phyloP scores from a whole-genome alignment of 2,329 filamentous ascomycete genomes.

The Chrysosporium queenslandicum region DNA sequence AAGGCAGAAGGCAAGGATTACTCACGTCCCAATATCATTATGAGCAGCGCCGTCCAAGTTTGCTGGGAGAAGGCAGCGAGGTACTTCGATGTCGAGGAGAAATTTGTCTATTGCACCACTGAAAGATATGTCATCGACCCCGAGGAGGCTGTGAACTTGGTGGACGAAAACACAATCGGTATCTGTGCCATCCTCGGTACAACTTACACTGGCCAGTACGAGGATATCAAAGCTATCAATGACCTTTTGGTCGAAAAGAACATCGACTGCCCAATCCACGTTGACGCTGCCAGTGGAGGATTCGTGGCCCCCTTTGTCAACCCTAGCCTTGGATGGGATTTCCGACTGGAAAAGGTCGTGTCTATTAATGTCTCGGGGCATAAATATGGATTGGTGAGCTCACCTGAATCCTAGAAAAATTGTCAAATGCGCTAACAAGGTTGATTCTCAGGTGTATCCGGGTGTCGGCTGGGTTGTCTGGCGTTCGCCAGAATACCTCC shows the following conservation, averaged over 20 bases:
- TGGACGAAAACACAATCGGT: slow-evolving; percentile 69
- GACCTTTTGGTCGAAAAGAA: slow-evolving; percentile 66
- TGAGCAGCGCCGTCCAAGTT: slow-evolving; percentile 92
- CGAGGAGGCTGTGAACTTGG: slow-evolving; percentile 49
- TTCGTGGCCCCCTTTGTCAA: slow-evolving; percentile 89
- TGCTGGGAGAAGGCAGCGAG: slow-evolving; percentile 91
- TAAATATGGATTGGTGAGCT: slow-evolving; percentile 57
- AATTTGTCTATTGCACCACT: slow-evolving; percentile 56
- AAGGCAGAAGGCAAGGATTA: slow-evolving; percentile 70
- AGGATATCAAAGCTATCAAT: slow-evolving; percentile 86
- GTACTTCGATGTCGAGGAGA: slow-evolving; percentile 90
- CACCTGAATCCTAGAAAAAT: too few relatives aligned
- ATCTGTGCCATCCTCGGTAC: slow-evolving; percentile 87
- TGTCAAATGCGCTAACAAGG: too few relatives aligned
- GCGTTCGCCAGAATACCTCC: slow-evolving; percentile 71
- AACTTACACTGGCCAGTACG: slow-evolving; percentile 92
- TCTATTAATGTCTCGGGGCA: slow-evolving; percentile 93
- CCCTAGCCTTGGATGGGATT: slow-evolving; percentile 81
- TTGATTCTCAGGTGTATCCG: slow-evolving; percentile 68
- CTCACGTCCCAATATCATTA: slow-evolving; percentile 80
- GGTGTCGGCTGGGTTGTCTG: slow-evolving; percentile 92
- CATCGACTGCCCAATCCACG: slow-evolving; percentile 79
- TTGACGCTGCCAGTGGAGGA: slow-evolving; percentile 83
- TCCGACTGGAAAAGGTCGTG: slow-evolving; percentile 75
- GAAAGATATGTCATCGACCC: slow-evolving; percentile 56